These are phyloP conservation scores for Echites panduratus DNA, from an alignment of 257 asterid species.

Conservation along the genomic window DNA sequence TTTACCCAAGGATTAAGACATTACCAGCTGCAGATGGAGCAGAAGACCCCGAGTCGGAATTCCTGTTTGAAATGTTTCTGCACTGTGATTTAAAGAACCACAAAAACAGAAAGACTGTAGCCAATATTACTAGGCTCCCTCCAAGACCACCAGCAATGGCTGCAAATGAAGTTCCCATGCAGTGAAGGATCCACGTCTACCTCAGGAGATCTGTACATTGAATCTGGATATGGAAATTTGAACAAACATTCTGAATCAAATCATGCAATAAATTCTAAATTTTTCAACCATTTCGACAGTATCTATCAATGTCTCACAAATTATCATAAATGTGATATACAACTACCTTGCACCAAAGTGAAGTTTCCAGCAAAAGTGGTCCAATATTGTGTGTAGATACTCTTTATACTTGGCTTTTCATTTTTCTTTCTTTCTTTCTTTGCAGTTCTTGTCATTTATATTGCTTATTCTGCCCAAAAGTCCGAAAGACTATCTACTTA, in stretches of 20 bases:
- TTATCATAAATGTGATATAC: not conserved
- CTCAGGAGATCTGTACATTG: constrained; percentile 33
- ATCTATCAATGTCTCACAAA: not conserved
- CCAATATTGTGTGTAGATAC: constrained; percentile 8
- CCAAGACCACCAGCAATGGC: constrained; percentile 48
- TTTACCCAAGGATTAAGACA: not conserved
- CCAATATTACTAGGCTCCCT: constrained; percentile 37
- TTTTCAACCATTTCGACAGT: not conserved
- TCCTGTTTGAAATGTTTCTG: constrained; percentile 35
- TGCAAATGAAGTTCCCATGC: constrained; percentile 46
- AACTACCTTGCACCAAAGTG: constrained; percentile 12
- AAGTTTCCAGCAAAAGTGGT: constrained; percentile 12
- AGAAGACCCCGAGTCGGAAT: constrained; percentile 64
- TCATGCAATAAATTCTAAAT: not conserved
- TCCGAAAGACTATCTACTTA: constrained; percentile 14
- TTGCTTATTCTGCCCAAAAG: constrained; percentile 10
- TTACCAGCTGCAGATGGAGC: constrained; percentile 67
- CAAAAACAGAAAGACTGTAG: constrained; percentile 22
- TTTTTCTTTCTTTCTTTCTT: too few relatives aligned
- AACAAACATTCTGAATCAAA: constrained; percentile 1
- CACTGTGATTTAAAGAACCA: constrained; percentile 29
- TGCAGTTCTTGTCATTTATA: not conserved
- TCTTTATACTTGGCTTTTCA: too few relatives aligned
- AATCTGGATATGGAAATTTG: constrained; percentile 12
- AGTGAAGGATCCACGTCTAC: constrained; percentile 11